These are phyloP conservation scores for Arctium lappa DNA, from an alignment of 129 eudicot species.

Conservation along the genomic window DNA sequence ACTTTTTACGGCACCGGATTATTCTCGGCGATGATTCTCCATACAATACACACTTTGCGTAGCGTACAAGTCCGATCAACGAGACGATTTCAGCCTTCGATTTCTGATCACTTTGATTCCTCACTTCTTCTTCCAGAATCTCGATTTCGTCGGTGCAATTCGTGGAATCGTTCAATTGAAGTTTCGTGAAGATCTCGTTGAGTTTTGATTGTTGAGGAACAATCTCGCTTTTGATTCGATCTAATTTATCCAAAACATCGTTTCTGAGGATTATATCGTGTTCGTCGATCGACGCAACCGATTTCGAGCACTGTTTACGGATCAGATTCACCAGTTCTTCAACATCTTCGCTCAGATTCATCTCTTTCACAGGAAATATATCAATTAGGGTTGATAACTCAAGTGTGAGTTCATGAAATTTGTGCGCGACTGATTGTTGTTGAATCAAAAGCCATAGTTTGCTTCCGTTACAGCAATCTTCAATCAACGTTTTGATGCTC, in stretches of 20 bases:
- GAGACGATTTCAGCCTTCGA: constrained; percentile 52
- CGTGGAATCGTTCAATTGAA: constrained; percentile 51
- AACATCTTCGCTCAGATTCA: constrained; percentile 56
- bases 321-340: constrained; percentile 53
- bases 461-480: constrained; percentile 64
- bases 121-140: constrained; percentile 67
- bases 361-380: constrained; percentile 56
- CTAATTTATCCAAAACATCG: constrained; percentile 48
- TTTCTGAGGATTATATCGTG: constrained; percentile 35
- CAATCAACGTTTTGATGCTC: constrained; percentile 49
- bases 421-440: constrained; percentile 42
- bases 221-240: constrained; percentile 56
- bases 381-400: constrained; percentile 83
- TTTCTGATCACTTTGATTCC: constrained; percentile 58
- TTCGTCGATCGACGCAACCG: constrained; percentile 30
- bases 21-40: constrained; percentile 65
- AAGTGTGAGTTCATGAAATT: constrained; percentile 54
- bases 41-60: constrained; percentile 78
- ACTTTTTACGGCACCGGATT: constrained; percentile 26
- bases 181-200: constrained; percentile 37
- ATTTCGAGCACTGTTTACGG: constrained; percentile 57
- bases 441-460: constrained; percentile 74
- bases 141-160: constrained; percentile 69
- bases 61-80: constrained; percentile 82
- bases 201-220: constrained; percentile 67